Base-by-base conservation (phyloP, 768 basidiomycete genomes). In the Cyclocybe aegerita region DNA sequence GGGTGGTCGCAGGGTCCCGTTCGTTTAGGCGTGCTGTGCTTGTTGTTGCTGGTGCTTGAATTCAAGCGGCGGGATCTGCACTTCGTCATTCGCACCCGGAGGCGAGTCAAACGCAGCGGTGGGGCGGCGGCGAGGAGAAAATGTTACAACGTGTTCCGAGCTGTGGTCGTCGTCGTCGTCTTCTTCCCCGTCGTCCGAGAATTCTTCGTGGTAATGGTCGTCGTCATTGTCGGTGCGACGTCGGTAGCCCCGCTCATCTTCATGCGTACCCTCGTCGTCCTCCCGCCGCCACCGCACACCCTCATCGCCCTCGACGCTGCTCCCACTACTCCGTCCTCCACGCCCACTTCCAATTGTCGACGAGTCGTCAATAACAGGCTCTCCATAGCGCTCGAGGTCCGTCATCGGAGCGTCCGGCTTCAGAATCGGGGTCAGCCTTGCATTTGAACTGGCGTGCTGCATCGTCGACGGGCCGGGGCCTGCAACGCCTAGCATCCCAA, bases 331-430 rank as follows among this genome's bases (percentile, higher is more conserved):
- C 50, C 40, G 12, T 30, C 46, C 14, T 49, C 44, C 32, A n/a
- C 55, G 40, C 56, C 50, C 80, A 23, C 78, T 79, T 30, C 80
- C 80, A 33, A 82, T 65, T 31, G 79, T 74, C 58, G 79, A 76
- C 32, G 78, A 77, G 50, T 79, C 78, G 29, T 80, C 78, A 55
- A 80, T 67, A 34, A 54, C 65, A 32, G 65, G 58, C 8, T 60
- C 60, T 2, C 65, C 67, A 46, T 60, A 64, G 51, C 49, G 49
- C 50, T 37, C 52, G 16, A 39, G 23, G 23, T 23, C 23, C 23
- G 23, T 23, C 23, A 23, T 23, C 23, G 23, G 23, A 2, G 23
- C 23, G 4, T 23, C 23, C 23, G 23, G 23, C 23, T 23, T 23
- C 3, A 35, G 31, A 32, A 45, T 45, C 23, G 43, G 43, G 12